phyloP scores from a whole-genome alignment of 345 rosid species.

The Eucalyptus sideroxylon region DNA sequence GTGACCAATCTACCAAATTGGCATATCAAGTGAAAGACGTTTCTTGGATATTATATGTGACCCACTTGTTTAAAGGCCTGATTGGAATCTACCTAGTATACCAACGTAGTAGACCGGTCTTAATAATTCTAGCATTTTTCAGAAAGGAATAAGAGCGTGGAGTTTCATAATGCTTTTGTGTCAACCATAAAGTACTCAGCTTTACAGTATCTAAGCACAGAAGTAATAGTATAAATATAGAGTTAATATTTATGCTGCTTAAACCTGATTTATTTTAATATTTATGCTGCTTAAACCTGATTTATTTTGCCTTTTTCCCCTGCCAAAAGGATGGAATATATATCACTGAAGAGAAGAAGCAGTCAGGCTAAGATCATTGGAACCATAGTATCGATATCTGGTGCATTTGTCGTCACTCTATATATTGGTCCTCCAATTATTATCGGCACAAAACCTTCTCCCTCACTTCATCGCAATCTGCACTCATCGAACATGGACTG shows the following conservation, averaged over 20 bases:
- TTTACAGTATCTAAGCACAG: not conserved
- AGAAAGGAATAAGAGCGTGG: not conserved
- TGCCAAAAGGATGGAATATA: constrained; percentile 60
- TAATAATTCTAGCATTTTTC: not conserved
- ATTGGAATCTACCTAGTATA: not conserved
- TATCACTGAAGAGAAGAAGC: constrained; percentile 35
- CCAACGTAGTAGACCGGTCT: not conserved
- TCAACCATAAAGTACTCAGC: not conserved
- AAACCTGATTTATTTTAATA: not conserved
- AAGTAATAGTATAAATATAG: not conserved
- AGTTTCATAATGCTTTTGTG: not conserved
- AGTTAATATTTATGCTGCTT: not conserved
- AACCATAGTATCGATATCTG: constrained; percentile 60
- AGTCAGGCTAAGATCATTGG: constrained; percentile 79
- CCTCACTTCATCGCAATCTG: constrained; percentile 3
- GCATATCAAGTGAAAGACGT: not conserved
- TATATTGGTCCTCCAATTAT: constrained; percentile 61
- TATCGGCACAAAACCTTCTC: constrained; percentile 12
- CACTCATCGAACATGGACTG: constrained; percentile 39
- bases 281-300: not conserved
- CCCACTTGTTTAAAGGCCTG: not conserved
- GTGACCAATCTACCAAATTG: not conserved
- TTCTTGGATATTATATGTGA: not conserved
- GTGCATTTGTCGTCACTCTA: constrained; percentile 71
- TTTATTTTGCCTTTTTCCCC: not conserved